Evolutionary conservation across 257 asterid species (phyloP).

Genomic region (Jasminum sambac): DNA sequence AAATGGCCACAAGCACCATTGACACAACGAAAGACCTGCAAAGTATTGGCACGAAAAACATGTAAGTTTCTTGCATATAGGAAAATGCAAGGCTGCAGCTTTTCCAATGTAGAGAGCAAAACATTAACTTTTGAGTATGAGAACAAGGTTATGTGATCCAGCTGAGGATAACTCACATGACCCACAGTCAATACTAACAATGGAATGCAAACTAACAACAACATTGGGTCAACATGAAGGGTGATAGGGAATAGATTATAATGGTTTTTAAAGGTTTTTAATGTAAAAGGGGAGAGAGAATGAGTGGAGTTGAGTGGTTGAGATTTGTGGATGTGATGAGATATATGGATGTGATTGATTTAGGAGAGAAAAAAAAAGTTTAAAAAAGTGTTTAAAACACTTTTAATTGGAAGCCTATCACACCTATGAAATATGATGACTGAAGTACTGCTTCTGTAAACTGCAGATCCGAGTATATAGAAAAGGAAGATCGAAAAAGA

Average conservation of each 20-base stretch:
- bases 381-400: no score
- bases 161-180: slow-evolving; percentile 4
- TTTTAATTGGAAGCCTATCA: no score
- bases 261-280: no score
- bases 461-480: neutral
- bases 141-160: neutral
- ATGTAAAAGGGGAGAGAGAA: no score
- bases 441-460: neutral
- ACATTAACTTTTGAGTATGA: neutral
- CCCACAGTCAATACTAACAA: neutral
- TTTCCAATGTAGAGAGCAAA: neutral
- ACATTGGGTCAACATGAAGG: neutral
- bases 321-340: no score
- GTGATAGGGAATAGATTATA: no score
- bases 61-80: neutral
- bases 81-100: neutral
- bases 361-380: no score
- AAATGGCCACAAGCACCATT: slow-evolving; percentile 89
- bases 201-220: neutral
- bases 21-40: slow-evolving; percentile 85
- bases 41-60: slow-evolving; percentile 17
- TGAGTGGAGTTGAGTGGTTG: no score
- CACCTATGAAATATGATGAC: neutral
- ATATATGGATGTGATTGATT: no score
- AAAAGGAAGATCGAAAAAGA: neutral